Evolutionary conservation across 345 rosid species (phyloP), one percentile per base, ranked within the genome.

Genomic region (Iberis pinnata): DNA sequence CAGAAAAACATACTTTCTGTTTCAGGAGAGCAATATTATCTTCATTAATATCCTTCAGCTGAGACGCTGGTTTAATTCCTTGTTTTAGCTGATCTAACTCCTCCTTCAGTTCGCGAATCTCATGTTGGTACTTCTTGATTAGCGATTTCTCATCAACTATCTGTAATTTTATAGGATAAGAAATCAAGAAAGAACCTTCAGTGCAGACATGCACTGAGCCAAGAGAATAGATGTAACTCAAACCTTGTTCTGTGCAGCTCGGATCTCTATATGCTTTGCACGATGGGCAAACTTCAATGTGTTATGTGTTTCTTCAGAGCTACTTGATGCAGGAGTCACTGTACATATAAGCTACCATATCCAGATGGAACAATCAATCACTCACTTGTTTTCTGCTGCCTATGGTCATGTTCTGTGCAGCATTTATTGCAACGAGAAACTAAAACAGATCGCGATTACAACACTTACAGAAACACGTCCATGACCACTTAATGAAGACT

Each of bases 281-380:
- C 95, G 98, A 66, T 87, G 98, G 32, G 98, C 98, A 70, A 92
- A 92, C 69, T 92, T 92, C 63, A 92, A 63, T 19, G 98, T 92
- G 77, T 92, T 92, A 53, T 92, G 95, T 24, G 98, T 92, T 78
- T 87, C 98, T 74, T 92, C 98, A 1, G 88, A 71, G 77, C 49
- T 84, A 72, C 96, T 87, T 50, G 88, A 82, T 42, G 98, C 81
- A 52, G 98, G 98, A 63, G 98, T 90, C 58, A 90, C 80, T 9
- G 95, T 87, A 74, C 98, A 90, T 60, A 90, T 87, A 65, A 90
- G 98, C 98, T 90, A 79, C 65, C 68, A 61, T 65, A 57, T 69
- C 64, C 44, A 74, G 49, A 35, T 54, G 37, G 67, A 32, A 60
- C 29, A 49, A 47, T 32, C 18, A 59, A 65, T 60, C 18, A 70